Evolutionary conservation across 345 rosid genomes (phyloP).

Genomic region (Eucalyptus virginea): DNA sequence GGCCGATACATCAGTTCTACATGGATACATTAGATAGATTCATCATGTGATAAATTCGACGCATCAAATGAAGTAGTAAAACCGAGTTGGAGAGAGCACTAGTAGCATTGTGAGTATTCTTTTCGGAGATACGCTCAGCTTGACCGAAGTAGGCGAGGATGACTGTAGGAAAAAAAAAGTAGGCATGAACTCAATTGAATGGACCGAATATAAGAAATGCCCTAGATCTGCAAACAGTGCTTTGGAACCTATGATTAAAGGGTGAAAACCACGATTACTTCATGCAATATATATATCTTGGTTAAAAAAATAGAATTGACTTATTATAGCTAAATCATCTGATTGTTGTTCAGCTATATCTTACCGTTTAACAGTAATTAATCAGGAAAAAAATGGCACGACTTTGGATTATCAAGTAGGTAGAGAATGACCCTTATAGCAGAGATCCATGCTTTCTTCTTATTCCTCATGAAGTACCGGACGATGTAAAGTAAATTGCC

Average conservation of each 20-base stretch:
- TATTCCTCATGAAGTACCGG: neutral
- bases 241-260: neutral
- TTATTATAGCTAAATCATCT: neutral
- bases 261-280: neutral
- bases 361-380: neutral
- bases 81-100: neutral
- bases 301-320: neutral
- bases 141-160: conserved; percentile 12
- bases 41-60: neutral
- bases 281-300: neutral
- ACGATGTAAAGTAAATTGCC: too few species aligned
- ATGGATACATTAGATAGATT: neutral
- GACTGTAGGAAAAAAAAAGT: conserved; percentile 5
- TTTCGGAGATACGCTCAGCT: neutral
- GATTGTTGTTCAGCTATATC: neutral
- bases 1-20: conserved; percentile 7
- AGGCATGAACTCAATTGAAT: conserved; percentile 11
- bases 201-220: conserved; percentile 5
- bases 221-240: conserved; percentile 29
- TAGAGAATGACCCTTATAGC: conserved; percentile 3
- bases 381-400: neutral
- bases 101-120: neutral
- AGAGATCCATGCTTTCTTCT: conserved; percentile 7
- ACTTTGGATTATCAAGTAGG: neutral
- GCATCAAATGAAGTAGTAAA: neutral